Base-by-base conservation (phyloP, 306 rosid genomes). In the Myrica gale region DNA sequence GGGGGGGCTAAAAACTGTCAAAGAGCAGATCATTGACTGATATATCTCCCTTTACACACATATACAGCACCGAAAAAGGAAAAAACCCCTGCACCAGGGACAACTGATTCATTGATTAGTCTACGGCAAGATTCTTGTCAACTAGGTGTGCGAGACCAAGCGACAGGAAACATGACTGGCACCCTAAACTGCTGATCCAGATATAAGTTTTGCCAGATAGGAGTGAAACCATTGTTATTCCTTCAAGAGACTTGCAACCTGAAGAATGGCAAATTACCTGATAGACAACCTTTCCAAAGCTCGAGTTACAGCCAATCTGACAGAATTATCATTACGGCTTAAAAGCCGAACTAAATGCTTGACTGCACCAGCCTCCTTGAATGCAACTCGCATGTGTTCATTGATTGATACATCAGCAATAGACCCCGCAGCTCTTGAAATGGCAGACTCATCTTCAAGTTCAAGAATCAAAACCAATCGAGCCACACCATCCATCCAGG, bases 281-380 rank as follows among this genome's bases (percentile, higher is more conserved):
- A 88, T 77, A 46, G 97, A 87, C 83, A 93, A 78, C 83, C 85
- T 86, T 81, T 93, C 94, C 74, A 93, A 78, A 76, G 98, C 96
- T 79, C 73, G 88, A 70, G 77, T 54, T 15, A 53, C 90, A 1
- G 90, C 89, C 82, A 87, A 79, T 84, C 78, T 82, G 53, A 90
- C 80, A 53, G 82, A 82, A 80, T 79, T 43, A 74, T 88, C 88
- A 67, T 84, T 69, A 70, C 45, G 52, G 65, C 69, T 81, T 78
- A 91, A 84, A 68, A 87, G 91, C 76, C 72, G 86, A 63, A 93
- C 83, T 74, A 93, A 85, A 77, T 85, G 84, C 74, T 78, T 91
- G 48, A 91, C 69, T 72, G 92, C 96, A 68, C 98, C 98, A 69
- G 98, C 98, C 80, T 93, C 98, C 86, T 84, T 93, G 82, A 93